Evolutionary conservation across 257 asterid genomes (phyloP).

Genomic region (Solanum pinnatisectum): DNA sequence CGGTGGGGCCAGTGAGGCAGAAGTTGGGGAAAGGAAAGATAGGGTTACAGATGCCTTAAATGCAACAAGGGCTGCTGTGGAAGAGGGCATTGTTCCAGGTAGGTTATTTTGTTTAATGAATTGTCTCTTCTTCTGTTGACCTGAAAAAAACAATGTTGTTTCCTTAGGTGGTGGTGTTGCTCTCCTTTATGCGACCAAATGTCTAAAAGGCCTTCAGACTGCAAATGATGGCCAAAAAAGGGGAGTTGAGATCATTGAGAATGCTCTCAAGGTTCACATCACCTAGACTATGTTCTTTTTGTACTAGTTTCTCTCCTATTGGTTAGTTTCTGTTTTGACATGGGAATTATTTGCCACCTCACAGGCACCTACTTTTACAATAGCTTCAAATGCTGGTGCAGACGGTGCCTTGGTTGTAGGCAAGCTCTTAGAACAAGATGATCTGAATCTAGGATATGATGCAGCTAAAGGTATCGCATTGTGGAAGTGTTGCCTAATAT

Average conservation of each 20-base stretch:
- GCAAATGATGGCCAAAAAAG: slow-evolving; percentile 64
- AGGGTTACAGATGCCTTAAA: slow-evolving; percentile 93
- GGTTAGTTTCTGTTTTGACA: slow-evolving; percentile 2
- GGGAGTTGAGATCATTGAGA: slow-evolving; percentile 72
- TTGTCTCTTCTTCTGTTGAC: background rate
- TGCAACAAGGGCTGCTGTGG: slow-evolving; percentile 91
- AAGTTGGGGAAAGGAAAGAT: slow-evolving; percentile 91
- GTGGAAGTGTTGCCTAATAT: background rate
- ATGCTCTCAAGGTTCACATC: slow-evolving; percentile 65
- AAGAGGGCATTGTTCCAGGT: slow-evolving; percentile 95
- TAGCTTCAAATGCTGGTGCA: slow-evolving; percentile 80
- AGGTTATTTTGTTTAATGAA: slow-evolving; percentile 1
- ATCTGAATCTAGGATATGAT: slow-evolving; percentile 64
- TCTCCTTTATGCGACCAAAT: slow-evolving; percentile 66
- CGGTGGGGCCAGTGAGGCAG: slow-evolving; percentile 85
- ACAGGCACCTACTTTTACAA: slow-evolving; percentile 72
- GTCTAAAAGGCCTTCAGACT: slow-evolving; percentile 50
- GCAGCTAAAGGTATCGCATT: slow-evolving; percentile 65
- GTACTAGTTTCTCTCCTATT: background rate
- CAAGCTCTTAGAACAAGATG: slow-evolving; percentile 73
- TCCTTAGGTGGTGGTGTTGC: slow-evolving; percentile 86
- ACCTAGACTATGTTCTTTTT: background rate
- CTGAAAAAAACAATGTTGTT: background rate
- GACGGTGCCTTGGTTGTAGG: slow-evolving; percentile 62
- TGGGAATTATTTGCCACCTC: slow-evolving; percentile 2